Evolutionary conservation across 2,329 filamentous ascomycete species (phyloP), one percentile per base, ranked within the genome.

Genomic region (Pseudopithomyces chartarum): DNA sequence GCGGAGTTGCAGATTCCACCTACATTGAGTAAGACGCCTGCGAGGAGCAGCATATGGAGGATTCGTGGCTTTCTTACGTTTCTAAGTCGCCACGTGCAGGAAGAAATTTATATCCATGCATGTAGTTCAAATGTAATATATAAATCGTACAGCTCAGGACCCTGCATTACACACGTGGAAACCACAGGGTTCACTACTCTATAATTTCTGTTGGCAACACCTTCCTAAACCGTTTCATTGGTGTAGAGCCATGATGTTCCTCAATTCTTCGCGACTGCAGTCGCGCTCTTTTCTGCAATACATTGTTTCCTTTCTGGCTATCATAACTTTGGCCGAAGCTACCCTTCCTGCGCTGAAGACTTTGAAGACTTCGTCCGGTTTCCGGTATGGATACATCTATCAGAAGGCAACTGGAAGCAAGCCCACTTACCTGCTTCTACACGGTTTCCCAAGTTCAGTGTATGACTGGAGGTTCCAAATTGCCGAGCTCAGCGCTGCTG

Each of bases 361-460:
- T 4, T 17, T 42, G 8, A 42, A 19, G n/a, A 42, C 38, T 5
- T 42, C 38, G 38, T 42, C 38, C 15, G 38, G 38, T 17, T 19
- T 19, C 38, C n/a, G 19, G 6, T 43, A 43, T 19, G 40, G 19
- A 13, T 43, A 43, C 22, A n/a, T 43, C 4, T 26, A 43, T 12
- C 23, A 19, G 19, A 43, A 42, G 38, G 38, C 40, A 2, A 23
- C 40, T 12, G 20, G 15, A 17, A 19, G 19, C 4, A 48, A 22
- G 62, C 1, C 77, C 2, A 59, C 61, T 6, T 49, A 64, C 43
- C 58, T 68, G 11, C 55, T 68, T 33, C 83, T 79, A 23, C 82
- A 84, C 63, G 81, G 82, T 48, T 84, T 79, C 61, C 81, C 82
- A 6, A 78, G 80, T 58, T 68, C 71, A 15, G 74, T 77, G 0